Percentiles rank a stretch among this genome's conserved stretches.
Conservation (phyloP, 2,329 filamentous ascomycete species). For the Fusarium aywerte region DNA sequence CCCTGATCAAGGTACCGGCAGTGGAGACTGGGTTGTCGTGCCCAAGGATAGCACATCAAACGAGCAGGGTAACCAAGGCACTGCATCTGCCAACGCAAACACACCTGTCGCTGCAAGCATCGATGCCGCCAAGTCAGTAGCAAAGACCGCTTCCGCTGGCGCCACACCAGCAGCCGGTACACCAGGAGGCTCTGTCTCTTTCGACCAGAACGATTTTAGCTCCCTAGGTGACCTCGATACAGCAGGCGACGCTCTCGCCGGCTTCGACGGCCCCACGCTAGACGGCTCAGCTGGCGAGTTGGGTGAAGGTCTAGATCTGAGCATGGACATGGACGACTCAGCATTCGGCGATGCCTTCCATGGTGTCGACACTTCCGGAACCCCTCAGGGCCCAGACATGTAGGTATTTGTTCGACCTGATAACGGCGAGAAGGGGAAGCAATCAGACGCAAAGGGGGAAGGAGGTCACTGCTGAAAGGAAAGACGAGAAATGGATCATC, state of each 20-base stretch:
- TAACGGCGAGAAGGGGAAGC: background rate
- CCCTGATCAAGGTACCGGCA: slow-evolving; percentile 62
- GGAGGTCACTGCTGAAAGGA: background rate
- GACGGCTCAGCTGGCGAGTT: slow-evolving; percentile 58
- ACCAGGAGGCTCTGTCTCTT: slow-evolving; percentile 57
- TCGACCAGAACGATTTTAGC: slow-evolving; percentile 70
- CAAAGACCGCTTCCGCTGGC: slow-evolving; percentile 36
- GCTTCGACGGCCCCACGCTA: slow-evolving; percentile 69
- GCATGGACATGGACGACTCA: slow-evolving; percentile 79
- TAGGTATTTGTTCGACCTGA: slow-evolving; percentile 30
- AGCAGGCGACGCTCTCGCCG: slow-evolving; percentile 75
- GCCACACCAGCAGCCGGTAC: slow-evolving; percentile 47
- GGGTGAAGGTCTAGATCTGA: slow-evolving; percentile 67
- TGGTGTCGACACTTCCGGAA: slow-evolving; percentile 60
- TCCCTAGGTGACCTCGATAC: slow-evolving; percentile 74
- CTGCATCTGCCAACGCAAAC: slow-evolving; percentile 43
- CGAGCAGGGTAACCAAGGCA: slow-evolving; percentile 41
- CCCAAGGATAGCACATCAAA: slow-evolving; percentile 68
- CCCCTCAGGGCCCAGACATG: slow-evolving; percentile 52
- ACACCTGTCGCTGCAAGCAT: slow-evolving; percentile 45
- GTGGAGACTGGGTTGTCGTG: slow-evolving; percentile 80
- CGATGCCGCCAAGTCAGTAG: slow-evolving; percentile 38
- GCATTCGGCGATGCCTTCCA: slow-evolving; percentile 89
- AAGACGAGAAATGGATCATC: slow-evolving; percentile 22
- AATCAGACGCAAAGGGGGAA: slow-evolving; percentile 10